phyloP scores from a whole-genome alignment of 352 stramenopile genomes.

The Globisporangium paddicum region DNA sequence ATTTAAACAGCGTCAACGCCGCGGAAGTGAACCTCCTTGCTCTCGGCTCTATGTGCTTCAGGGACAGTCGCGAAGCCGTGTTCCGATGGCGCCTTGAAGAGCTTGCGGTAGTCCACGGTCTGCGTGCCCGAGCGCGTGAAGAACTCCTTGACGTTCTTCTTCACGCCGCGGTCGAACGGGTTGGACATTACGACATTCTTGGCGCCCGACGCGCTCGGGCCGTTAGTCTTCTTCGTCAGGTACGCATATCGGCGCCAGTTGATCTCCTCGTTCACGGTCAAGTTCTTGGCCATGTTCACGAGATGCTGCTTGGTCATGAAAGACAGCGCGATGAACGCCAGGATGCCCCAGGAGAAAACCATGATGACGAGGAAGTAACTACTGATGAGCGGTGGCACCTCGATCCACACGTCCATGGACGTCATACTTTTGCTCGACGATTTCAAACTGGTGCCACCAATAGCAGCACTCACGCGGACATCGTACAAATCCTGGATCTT shows the following conservation, averaged over 20 bases:
- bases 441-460: constrained; percentile 6
- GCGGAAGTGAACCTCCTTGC: constrained; percentile 11
- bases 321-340: constrained; percentile 39
- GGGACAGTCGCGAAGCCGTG: constrained; percentile 12
- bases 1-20: constrained; percentile 8
- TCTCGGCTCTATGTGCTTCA: constrained; percentile 10
- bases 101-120: constrained; percentile 35
- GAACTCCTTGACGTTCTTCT: constrained; percentile 43
- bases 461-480: constrained; percentile 18
- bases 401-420: constrained; percentile 50
- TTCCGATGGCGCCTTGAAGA: constrained; percentile 25
- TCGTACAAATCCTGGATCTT: constrained; percentile 29
- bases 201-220: not conserved
- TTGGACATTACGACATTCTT: constrained; percentile 23
- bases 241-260: constrained; percentile 81
- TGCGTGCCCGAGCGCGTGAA: constrained; percentile 29
- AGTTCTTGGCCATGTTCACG: constrained; percentile 55
- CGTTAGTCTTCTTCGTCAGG: constrained; percentile 26
- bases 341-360: constrained; percentile 48
- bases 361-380: constrained; percentile 55
- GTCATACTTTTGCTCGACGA: constrained; percentile 23
- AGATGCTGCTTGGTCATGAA: constrained; percentile 71
- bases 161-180: constrained; percentile 38
- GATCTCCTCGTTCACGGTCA: constrained; percentile 83
- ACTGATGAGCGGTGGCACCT: constrained; percentile 48